These are phyloP conservation scores for Hypoxylon sp. DNA, from an alignment of 2,329 filamentous ascomycete species.

Conservation along the genomic window DNA sequence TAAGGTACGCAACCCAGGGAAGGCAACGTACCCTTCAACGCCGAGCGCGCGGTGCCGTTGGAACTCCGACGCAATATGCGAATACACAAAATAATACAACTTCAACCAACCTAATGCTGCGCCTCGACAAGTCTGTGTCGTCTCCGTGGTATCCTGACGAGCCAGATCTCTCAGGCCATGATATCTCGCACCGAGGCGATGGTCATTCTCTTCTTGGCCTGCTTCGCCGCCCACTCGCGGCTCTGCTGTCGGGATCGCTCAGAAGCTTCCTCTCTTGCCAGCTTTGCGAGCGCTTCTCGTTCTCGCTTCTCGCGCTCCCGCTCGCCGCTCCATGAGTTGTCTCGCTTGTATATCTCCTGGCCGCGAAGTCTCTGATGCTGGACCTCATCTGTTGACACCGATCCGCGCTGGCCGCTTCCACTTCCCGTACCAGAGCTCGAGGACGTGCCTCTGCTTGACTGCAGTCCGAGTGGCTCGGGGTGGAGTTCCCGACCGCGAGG, in stretches of 20 bases:
- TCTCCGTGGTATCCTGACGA: neutral
- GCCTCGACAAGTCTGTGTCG: neutral
- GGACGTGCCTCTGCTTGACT: slow-evolving; percentile 52
- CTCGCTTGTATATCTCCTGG: slow-evolving; percentile 61
- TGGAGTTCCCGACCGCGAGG: slow-evolving; percentile 40
- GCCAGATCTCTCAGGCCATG: slow-evolving; percentile 15
- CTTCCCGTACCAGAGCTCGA: slow-evolving; percentile 57
- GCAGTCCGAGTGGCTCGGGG: slow-evolving; percentile 22
- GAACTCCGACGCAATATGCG: slow-evolving; percentile 30
- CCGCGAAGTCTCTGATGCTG: slow-evolving; percentile 61
- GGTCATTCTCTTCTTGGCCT: slow-evolving; percentile 52
- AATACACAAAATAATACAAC: slow-evolving; percentile 36
- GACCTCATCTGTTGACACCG: slow-evolving; percentile 59
- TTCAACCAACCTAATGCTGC: slow-evolving; percentile 5
- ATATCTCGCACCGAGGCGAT: slow-evolving; percentile 38
- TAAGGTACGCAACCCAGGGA: no score
- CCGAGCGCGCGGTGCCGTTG: slow-evolving; percentile 32
- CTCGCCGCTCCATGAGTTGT: slow-evolving; percentile 56
- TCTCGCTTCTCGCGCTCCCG: slow-evolving; percentile 62
- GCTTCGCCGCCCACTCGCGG: slow-evolving; percentile 69
- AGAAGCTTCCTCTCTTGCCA: slow-evolving; percentile 66
- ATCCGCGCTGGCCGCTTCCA: slow-evolving; percentile 55
- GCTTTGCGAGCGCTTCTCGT: slow-evolving; percentile 61
- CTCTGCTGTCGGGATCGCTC: slow-evolving; percentile 66
- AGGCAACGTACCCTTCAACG: slow-evolving; percentile 23